phyloP scores from a whole-genome alignment of 768 basidiomycete genomes.

The Trametes punicea region DNA sequence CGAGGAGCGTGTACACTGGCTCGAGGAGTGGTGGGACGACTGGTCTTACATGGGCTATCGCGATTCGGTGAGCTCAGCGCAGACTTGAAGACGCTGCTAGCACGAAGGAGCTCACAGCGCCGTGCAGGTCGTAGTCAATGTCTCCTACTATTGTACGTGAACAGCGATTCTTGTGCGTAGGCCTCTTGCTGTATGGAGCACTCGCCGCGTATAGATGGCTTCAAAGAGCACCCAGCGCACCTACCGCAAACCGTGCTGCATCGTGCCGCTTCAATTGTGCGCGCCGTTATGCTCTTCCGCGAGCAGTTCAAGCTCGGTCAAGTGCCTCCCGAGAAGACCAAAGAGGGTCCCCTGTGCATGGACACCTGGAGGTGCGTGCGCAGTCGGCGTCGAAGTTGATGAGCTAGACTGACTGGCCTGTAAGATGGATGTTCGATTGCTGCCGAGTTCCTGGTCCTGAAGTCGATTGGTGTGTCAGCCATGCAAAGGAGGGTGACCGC shows the following conservation, averaged over 20 bases:
- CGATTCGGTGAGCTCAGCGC: constrained; percentile 62
- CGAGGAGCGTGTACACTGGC: constrained; percentile 67
- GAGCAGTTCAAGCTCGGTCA: constrained; percentile 62
- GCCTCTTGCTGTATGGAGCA: neutral
- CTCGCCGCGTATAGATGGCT: constrained; percentile 58
- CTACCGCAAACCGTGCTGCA: constrained; percentile 54
- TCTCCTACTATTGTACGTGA: constrained; percentile 84
- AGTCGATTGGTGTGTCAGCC: constrained; percentile 59
- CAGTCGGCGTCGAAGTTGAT: neutral
- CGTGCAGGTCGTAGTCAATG: constrained; percentile 73
- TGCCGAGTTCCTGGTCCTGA: constrained; percentile 73
- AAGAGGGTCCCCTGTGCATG: constrained; percentile 77
- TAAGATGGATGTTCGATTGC: constrained; percentile 91
- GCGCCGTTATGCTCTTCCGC: constrained; percentile 72
- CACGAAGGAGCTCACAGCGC: neutral
- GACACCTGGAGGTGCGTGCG: constrained; percentile 69
- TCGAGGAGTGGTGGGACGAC: constrained; percentile 96
- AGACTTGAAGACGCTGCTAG: too few species aligned
- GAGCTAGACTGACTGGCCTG: neutral
- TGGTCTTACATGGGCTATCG: constrained; percentile 78
- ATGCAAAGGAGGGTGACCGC: constrained; percentile 48
- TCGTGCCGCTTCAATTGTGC: constrained; percentile 69
- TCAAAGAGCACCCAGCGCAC: constrained; percentile 61
- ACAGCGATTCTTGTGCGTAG: neutral
- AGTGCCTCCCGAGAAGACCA: constrained; percentile 61